These are phyloP conservation scores for Bruguiera sexangula DNA, from an alignment of 345 rosid species.

Conservation along the genomic window DNA sequence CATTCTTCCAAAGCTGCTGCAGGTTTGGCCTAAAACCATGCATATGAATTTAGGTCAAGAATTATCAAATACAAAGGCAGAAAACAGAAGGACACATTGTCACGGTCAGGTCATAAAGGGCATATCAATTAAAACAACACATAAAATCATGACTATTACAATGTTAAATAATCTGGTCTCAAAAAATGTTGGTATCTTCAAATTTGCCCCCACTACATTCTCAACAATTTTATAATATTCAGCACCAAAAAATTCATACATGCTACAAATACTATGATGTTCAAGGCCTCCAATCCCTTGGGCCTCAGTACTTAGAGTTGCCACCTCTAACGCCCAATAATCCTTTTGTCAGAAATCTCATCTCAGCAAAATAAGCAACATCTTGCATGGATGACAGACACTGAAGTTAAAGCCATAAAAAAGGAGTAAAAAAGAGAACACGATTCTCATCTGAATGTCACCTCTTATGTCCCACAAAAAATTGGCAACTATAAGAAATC, in stretches of 20 bases:
- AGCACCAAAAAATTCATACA: neutral
- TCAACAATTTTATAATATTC: neutral
- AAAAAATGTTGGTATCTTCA: neutral
- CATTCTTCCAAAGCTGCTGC: constrained; percentile 52
- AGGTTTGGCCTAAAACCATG: constrained; percentile 55
- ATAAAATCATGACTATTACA: too few species aligned
- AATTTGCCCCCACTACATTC: neutral
- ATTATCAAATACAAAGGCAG: constrained; percentile 5
- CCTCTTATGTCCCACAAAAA: neutral
- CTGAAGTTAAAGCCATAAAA: neutral
- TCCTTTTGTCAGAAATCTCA: neutral
- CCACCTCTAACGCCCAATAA: neutral
- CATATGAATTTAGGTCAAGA: constrained; percentile 10
- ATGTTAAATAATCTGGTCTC: too few species aligned
- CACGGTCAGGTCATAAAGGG: constrained; percentile 2
- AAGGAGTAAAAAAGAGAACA: neutral
- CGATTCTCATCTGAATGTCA: neutral
- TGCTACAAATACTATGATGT: neutral
- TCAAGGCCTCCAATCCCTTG: neutral
- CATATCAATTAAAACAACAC: neutral
- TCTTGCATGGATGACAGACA: constrained; percentile 2
- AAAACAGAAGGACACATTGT: neutral
- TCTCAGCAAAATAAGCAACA: neutral
- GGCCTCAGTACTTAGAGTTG: too few species aligned
- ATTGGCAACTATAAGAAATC: neutral